A percentile compares a stretch with the other conserved stretches of the same genome.
Conservation (phyloP, 2,329 filamentous ascomycete species). For the Aschersonia sp. region DNA sequence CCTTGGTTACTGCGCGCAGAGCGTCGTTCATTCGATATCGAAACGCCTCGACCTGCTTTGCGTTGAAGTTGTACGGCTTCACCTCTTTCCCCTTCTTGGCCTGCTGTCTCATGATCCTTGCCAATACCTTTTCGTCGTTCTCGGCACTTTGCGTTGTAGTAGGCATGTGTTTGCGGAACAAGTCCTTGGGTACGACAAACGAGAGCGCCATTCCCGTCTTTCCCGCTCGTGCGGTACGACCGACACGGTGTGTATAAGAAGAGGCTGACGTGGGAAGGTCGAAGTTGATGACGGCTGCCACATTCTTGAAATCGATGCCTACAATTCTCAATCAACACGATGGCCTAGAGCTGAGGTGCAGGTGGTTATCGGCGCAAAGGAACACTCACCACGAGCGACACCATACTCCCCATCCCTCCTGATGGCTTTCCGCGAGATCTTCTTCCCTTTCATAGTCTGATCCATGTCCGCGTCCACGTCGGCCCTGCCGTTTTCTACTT, state of each 20-base stretch:
- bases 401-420: constrained; percentile 78
- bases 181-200: constrained; percentile 72
- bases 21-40: constrained; percentile 92
- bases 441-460: constrained; percentile 9
- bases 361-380: background rate
- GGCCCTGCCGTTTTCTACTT: constrained; percentile 5
- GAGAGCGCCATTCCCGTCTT: constrained; percentile 92
- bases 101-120: constrained; percentile 68
- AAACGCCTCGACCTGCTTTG: constrained; percentile 86
- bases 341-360: background rate
- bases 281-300: constrained; percentile 91
- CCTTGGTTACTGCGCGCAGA: constrained; percentile 74
- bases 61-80: constrained; percentile 87
- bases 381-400: constrained; percentile 60
- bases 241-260: constrained; percentile 95
- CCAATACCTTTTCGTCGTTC: constrained; percentile 73
- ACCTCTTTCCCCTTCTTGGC: constrained; percentile 65
- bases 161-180: constrained; percentile 79
- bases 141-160: constrained; percentile 63
- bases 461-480: too few species aligned
- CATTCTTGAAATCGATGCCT: constrained; percentile 85
- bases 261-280: constrained; percentile 79
- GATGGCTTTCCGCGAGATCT: constrained; percentile 28
- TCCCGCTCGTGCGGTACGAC: constrained; percentile 80
- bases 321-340: background rate